Conservation (phyloP, 2,329 filamentous ascomycete genomes). For the Trichoderma polysporum region DNA sequence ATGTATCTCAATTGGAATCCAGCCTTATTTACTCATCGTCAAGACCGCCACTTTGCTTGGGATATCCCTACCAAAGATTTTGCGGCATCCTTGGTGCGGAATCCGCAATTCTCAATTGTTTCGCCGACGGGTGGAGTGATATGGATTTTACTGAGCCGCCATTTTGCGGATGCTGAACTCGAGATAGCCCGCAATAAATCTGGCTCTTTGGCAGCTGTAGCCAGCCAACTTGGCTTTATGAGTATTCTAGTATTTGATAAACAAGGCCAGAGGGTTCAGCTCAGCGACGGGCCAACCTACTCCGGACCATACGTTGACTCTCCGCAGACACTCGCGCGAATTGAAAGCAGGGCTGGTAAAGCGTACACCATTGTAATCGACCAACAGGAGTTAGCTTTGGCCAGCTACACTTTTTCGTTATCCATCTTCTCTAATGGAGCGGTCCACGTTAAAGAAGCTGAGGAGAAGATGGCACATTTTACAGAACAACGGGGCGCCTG, state of each 20-base stretch:
- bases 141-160: constrained; percentile 84
- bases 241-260: constrained; percentile 79
- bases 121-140: constrained; percentile 60
- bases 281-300: constrained; percentile 69
- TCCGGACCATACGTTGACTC: constrained; percentile 90
- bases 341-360: constrained; percentile 46
- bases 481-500: constrained; percentile 65
- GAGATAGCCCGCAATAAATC: constrained; percentile 50
- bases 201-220: constrained; percentile 44
- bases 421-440: constrained; percentile 72
- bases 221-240: constrained; percentile 73
- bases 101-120: constrained; percentile 70
- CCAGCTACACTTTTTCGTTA: constrained; percentile 80
- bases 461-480: constrained; percentile 57
- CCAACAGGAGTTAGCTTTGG: constrained; percentile 73
- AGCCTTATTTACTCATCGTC: constrained; percentile 71
- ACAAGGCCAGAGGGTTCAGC: constrained; percentile 68
- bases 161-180: constrained; percentile 72
- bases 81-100: constrained; percentile 58
- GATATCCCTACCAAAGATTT: constrained; percentile 53
- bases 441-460: constrained; percentile 61
- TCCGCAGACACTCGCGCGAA: constrained; percentile 81
- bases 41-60: constrained; percentile 92
- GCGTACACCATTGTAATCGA: constrained; percentile 66
- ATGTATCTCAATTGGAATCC: constrained; percentile 99